Conservation (phyloP, 495 filamentous ascomycete species). For the Talaromyces liani region DNA sequence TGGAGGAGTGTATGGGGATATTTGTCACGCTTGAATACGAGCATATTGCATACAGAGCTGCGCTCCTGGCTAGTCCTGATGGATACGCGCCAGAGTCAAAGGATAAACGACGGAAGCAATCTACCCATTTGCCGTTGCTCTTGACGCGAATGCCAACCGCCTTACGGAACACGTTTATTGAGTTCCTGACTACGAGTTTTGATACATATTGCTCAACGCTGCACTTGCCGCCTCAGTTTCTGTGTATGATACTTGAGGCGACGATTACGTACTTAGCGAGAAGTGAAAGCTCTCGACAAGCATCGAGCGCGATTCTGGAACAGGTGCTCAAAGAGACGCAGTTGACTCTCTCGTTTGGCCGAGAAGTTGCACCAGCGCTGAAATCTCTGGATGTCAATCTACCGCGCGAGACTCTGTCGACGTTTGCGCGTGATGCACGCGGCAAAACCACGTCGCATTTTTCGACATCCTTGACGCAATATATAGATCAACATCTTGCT, state of each 20-base stretch:
- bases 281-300: neutral
- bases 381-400: conserved; percentile 42
- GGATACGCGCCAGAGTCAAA: conserved; percentile 1
- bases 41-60: conserved; percentile 39
- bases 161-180: conserved; percentile 41
- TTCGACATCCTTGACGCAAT: conserved; percentile 31
- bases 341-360: conserved; percentile 31
- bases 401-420: conserved; percentile 23
- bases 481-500: conserved; percentile 40
- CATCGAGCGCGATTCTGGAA: conserved; percentile 17
- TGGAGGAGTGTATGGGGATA: conserved; percentile 23
- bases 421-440: conserved; percentile 15
- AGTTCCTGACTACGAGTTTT: conserved; percentile 44
- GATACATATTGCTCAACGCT: conserved; percentile 40
- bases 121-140: conserved; percentile 44
- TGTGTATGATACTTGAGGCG: conserved; percentile 25
- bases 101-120: conserved; percentile 14
- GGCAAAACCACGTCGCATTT: conserved; percentile 23
- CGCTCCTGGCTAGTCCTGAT: conserved; percentile 26
- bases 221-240: conserved; percentile 31
- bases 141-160: conserved; percentile 43
- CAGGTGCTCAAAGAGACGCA: conserved; percentile 32
- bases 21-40: conserved; percentile 43
- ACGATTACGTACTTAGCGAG: conserved; percentile 19
- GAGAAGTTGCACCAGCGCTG: conserved; percentile 31